phyloP scores from a whole-genome alignment of 768 basidiomycete genomes.

The Lactifluus volemus region DNA sequence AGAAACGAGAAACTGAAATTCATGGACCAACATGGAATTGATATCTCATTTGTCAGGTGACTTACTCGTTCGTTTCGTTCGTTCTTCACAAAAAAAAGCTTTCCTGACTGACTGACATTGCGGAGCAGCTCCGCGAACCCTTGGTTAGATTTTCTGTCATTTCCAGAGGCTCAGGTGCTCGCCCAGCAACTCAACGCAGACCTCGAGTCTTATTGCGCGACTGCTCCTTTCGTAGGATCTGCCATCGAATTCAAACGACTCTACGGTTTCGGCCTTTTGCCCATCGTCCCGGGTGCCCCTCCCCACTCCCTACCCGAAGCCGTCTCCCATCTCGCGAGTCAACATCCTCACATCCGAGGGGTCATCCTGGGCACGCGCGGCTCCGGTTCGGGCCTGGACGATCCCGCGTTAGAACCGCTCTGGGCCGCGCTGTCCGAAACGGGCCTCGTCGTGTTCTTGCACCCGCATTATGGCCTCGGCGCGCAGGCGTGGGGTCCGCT shows the following conservation, averaged over 20 bases:
- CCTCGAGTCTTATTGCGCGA: constrained; percentile 70
- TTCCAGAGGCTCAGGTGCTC: constrained; percentile 53
- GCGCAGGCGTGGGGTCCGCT: constrained; percentile 63
- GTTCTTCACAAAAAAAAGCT: no score
- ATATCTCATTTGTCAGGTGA: constrained; percentile 71
- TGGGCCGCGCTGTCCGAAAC: constrained; percentile 70
- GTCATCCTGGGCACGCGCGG: constrained; percentile 80
- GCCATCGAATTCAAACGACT: constrained; percentile 45
- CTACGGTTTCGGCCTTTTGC: constrained; percentile 79
- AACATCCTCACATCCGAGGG: constrained; percentile 56
- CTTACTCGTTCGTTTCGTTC: neutral
- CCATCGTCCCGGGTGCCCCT: constrained; percentile 61
- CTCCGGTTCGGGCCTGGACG: constrained; percentile 73
- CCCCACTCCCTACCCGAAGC: constrained; percentile 49
- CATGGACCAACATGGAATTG: constrained; percentile 78
- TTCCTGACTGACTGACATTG: neutral
- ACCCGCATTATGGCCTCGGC: constrained; percentile 82
- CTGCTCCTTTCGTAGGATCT: constrained; percentile 39
- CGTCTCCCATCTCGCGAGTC: constrained; percentile 53
- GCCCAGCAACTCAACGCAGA: constrained; percentile 69
- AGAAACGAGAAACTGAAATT: constrained; percentile 68
- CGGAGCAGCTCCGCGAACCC: constrained; percentile 69
- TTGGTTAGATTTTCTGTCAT: constrained; percentile 81
- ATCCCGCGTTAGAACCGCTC: constrained; percentile 65
- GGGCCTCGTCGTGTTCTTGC: constrained; percentile 71